Evolutionary conservation across 352 stramenopile species (phyloP).

Genomic region (Phytopythium oedochilum): DNA sequence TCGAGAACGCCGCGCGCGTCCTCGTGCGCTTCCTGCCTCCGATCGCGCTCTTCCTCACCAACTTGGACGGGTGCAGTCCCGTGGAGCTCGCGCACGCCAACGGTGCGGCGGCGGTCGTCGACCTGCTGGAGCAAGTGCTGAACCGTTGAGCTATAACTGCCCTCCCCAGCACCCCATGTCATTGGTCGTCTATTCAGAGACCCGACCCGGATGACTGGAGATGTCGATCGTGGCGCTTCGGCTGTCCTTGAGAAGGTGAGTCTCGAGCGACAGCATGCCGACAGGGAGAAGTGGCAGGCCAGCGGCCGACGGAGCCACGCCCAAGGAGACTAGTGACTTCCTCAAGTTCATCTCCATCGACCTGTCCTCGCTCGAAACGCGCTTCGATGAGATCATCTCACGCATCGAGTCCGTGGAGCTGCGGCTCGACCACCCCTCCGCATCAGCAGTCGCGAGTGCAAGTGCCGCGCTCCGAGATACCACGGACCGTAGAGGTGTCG

Average conservation of each 20-base stretch:
- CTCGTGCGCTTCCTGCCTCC: constrained; percentile 32
- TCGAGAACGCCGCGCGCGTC: constrained; percentile 18
- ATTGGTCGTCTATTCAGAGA: background rate
- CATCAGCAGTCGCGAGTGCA: background rate
- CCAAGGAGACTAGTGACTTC: constrained; percentile 29
- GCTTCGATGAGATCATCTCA: constrained; percentile 44
- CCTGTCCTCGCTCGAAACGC: constrained; percentile 41
- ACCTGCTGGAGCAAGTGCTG: constrained; percentile 22
- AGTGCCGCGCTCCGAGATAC: background rate
- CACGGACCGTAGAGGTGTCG: background rate
- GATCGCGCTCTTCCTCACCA: constrained; percentile 50
- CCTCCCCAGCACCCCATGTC: background rate
- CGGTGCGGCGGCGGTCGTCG: constrained; percentile 14
- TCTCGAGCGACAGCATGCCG: background rate
- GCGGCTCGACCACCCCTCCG: constrained; percentile 6
- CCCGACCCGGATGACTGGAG: too few species aligned
- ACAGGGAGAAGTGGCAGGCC: background rate
- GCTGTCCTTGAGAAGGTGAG: background rate
- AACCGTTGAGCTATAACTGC: background rate
- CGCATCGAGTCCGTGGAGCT: constrained; percentile 39
- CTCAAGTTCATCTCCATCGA: constrained; percentile 39
- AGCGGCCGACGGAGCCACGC: background rate
- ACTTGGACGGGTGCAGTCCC: constrained; percentile 41
- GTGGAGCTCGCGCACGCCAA: constrained; percentile 32
- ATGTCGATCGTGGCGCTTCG: background rate